Base-by-base conservation (phyloP, 805 yeast species). In the Kodamaea nitidulidarum region DNA sequence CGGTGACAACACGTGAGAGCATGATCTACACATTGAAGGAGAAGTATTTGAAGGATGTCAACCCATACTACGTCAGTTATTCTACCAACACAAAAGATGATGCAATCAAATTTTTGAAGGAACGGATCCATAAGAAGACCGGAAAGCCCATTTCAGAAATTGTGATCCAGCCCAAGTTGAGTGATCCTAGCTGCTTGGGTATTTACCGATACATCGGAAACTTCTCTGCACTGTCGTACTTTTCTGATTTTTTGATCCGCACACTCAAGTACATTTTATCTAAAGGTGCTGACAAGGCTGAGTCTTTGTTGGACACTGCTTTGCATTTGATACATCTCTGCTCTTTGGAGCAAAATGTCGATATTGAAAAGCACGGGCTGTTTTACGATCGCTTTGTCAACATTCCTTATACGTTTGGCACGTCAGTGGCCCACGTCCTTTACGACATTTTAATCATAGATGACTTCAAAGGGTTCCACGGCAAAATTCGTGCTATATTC, bases 81-180 rank as follows among this genome's bases (percentile, higher is more conserved):
- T 68, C 84, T 0, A 65, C 91, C 0, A 88, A 88, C 49, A 80
- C 79, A 38, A 75, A 91, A 39, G 96, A 88, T 40, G 96, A 88
- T 43, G 91, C 95, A 5, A 82, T 84, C 40, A 73, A 71, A 32
- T 61, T 78, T 4, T 61, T 85, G 21, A 80, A 81, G 48, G 75
- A 73, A 24, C 55, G 73, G 18, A 57, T 73, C 29, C 69, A 75
- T 7, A 63, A 68, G 40, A 52, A 61, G 17, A 59, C 61, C 1
- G 51, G 58, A 1, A 54, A 65, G 3, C 62, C 70, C 1, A 45
- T 63, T 15, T 65, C 71, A 3, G 78, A 78, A 3, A 69, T 81
- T 4, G 80, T 73, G 12, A 66, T 86, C 6, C 70, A 71, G 5
- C 95, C 95, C 0, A 66, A 60, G 32, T 58, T 65, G 1, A 50